Base-by-base conservation (phyloP, 495 filamentous ascomycete species). In the Aspergillus cristatus region DNA sequence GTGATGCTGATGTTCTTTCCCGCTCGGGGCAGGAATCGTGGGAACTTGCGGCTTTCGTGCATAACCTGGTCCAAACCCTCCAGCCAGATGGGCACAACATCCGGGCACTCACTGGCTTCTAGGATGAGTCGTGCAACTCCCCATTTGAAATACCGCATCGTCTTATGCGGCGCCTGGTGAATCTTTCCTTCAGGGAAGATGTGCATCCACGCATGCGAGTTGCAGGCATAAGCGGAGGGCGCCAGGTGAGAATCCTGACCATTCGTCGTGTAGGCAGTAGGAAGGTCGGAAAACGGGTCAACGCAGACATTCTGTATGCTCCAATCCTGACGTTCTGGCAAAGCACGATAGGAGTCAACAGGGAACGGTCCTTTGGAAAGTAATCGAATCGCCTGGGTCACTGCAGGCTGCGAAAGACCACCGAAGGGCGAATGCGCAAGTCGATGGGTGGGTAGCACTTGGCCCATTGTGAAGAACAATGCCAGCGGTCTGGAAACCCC, bases 101-200 rank as follows among this genome's bases (percentile, higher is more conserved):
- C 81, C 1, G 91, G 91, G 30, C 77, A 75, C 18, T 82, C 82
- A 17, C 86, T 83, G 33, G 81, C 66, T 56, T 98, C 91, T 7
- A 98, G 71, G 35, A 98, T 90, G 26, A 95, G 64, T 1, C 91
- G 76, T 3, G 89, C 82, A 6, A 96, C 66, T 5, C 91, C 91
- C 91, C 91, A 98, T 58, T 91, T 94, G 74, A 95, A 95, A 65
- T 98, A 98, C 8, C 90, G 82, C 75, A 96, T 81, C 25, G 78
- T 75, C 45, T 79, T 77, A 20, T 70, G 57, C 2, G 82, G 76
- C 39, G 88, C 77, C 64, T 98, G 91, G 60, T 97, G 89, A 15
- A 95, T 84, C 45, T 80, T 81, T 11, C 87, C 91, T 59, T 98
- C 91, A 25, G 91, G 91, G 62, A 96, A 98, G 30, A 97, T 82